phyloP scores from a whole-genome alignment of 1,284 basidiomycete species.

The Cerioporus squamosus region DNA sequence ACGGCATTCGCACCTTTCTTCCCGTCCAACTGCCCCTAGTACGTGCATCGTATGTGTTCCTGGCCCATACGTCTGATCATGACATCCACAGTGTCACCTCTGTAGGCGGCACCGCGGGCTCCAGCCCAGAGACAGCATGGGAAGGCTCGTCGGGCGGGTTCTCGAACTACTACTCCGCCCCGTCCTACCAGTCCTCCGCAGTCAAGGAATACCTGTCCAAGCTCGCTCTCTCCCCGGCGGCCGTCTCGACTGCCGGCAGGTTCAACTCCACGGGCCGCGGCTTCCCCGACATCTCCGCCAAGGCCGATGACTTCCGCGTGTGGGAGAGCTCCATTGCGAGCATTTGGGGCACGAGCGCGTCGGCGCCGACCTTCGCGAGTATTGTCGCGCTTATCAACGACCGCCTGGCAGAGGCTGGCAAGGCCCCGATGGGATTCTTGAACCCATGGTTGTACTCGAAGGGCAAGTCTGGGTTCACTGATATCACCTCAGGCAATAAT shows the following conservation, averaged over 20 bases:
- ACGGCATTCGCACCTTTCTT: slow-evolving; percentile 64
- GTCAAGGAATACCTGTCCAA: slow-evolving; percentile 34
- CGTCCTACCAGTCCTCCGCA: slow-evolving; percentile 40
- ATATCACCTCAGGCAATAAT: slow-evolving; percentile 28
- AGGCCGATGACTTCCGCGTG: slow-evolving; percentile 32
- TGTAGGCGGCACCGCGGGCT: slow-evolving; percentile 55
- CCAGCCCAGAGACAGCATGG: slow-evolving; percentile 53
- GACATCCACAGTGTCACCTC: slow-evolving; percentile 55
- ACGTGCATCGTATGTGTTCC: slow-evolving; percentile 30
- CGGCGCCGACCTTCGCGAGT: slow-evolving; percentile 55
- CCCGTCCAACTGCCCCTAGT: slow-evolving; percentile 62
- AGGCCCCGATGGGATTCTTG: slow-evolving; percentile 47
- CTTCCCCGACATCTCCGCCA: slow-evolving; percentile 37
- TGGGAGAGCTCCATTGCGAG: slow-evolving; percentile 38
- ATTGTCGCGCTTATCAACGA: slow-evolving; percentile 62
- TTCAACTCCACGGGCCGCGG: slow-evolving; percentile 35
- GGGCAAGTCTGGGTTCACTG: slow-evolving; percentile 24
- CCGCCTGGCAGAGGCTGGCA: slow-evolving; percentile 44
- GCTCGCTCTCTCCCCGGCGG: slow-evolving; percentile 32
- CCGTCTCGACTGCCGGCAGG: slow-evolving; percentile 27
- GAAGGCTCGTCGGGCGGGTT: slow-evolving; percentile 64
- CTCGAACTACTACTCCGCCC: slow-evolving; percentile 47
- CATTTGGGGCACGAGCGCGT: slow-evolving; percentile 54
- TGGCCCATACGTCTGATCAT: too few relatives aligned
- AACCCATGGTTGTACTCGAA: slow-evolving; percentile 46